These are phyloP conservation scores for Arachnopeziza araneosa DNA, from an alignment of 2,329 filamentous ascomycete species.

Conservation along the genomic window DNA sequence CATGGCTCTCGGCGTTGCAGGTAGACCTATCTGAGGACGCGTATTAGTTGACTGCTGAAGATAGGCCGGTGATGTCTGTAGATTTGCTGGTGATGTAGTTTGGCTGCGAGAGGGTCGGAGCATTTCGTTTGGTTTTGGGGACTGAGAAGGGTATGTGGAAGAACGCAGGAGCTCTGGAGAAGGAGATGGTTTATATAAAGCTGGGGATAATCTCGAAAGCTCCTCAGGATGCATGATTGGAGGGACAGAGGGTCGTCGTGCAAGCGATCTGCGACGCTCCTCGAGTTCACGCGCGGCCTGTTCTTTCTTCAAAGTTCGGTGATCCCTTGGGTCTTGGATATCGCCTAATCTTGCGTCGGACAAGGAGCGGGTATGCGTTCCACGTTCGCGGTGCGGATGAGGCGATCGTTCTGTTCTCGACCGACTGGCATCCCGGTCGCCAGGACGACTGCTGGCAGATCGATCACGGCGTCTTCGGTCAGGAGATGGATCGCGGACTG, in stretches of 20 bases:
- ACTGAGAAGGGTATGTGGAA: constrained; percentile 20
- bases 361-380: constrained; percentile 32
- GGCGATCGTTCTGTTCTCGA: constrained; percentile 19
- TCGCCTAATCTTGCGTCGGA: constrained; percentile 48
- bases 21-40: constrained; percentile 64
- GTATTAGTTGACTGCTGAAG: constrained; percentile 43
- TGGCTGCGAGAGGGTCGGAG: constrained; percentile 50
- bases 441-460: constrained; percentile 28
- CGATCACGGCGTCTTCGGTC: constrained; percentile 28
- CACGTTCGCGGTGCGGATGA: constrained; percentile 18
- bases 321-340: constrained; percentile 50
- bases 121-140: constrained; percentile 31
- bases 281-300: constrained; percentile 80
- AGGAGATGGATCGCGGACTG: constrained; percentile 25
- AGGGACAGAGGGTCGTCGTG: constrained; percentile 72
- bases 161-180: constrained; percentile 22
- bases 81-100: constrained; percentile 45
- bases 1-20: constrained; percentile 89
- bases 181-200: constrained; percentile 13
- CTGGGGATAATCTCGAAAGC: constrained; percentile 35
- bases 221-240: constrained; percentile 70
- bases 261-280: constrained; percentile 78
- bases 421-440: constrained; percentile 21
- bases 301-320: constrained; percentile 63
- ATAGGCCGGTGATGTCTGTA: constrained; percentile 21